A percentile compares a stretch with the other conserved stretches of the same genome.
Conservation (phyloP, 768 basidiomycete genomes). For the Bullera alba region DNA sequence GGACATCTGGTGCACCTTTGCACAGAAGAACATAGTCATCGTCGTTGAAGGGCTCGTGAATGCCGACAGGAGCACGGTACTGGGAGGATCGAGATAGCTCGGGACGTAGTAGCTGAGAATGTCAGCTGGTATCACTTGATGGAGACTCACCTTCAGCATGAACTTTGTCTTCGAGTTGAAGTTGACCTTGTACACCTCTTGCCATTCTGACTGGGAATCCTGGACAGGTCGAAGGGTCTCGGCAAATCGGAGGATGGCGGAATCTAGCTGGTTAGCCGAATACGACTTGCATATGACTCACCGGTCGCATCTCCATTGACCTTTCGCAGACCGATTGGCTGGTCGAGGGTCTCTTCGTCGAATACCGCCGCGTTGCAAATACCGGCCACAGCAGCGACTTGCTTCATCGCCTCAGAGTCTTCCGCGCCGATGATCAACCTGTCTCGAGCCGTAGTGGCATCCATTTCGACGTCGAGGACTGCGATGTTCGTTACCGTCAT, state of each 20-base stretch:
- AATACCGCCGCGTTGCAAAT: constrained; percentile 55
- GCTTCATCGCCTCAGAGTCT: constrained; percentile 4
- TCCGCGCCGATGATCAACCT: constrained; percentile 11
- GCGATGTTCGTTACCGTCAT: constrained; percentile 56
- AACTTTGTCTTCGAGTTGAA: constrained; percentile 55
- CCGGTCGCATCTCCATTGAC: constrained; percentile 56
- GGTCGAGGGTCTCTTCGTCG: constrained; percentile 45
- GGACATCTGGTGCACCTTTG: constrained; percentile 58
- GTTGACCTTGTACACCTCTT: constrained; percentile 33
- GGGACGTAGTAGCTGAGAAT: constrained; percentile 6
- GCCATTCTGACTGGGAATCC: constrained; percentile 42
- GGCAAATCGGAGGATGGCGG: constrained; percentile 55
- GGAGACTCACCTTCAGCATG: constrained; percentile 50
- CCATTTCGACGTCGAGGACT: constrained; percentile 41
- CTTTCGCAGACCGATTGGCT: constrained; percentile 18
- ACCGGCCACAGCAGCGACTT: constrained; percentile 48
- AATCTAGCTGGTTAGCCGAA: constrained; percentile 40
- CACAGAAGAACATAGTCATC: constrained; percentile 48
- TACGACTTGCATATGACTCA: constrained; percentile 4
- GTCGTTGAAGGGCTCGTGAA: constrained; percentile 24
- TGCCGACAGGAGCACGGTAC: constrained; percentile 33
- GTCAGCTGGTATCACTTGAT: neutral
- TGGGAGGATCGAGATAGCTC: constrained; percentile 1
- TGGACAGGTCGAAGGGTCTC: constrained; percentile 26
- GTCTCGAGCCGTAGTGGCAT: constrained; percentile 24